Base-by-base conservation (phyloP, 129 eudicot species). In the Oenanthe sinensis region DNA sequence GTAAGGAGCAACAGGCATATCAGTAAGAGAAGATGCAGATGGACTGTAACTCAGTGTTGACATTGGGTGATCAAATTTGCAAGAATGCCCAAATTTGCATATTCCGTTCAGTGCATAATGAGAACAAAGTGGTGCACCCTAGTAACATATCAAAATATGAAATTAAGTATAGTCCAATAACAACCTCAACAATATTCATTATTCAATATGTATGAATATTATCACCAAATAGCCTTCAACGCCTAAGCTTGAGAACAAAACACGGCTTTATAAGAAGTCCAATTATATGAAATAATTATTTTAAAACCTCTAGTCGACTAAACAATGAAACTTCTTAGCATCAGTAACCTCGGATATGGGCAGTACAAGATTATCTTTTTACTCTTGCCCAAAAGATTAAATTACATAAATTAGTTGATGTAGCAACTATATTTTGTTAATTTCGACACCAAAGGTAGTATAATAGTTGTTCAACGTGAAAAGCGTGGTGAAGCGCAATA, bases 21-120 rank as follows among this genome's bases (percentile, higher is more conserved):
- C 98, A 28, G 98, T 80, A 28, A 94, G 87, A 68, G 97, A 94
- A 30, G 97, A 91, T 78, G 97, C 91, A 75, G 98, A 94, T 15
- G 96, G 89, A 46, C 96, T 90, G 85, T 90, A 91, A 81, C 97
- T 94, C 78, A 94, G 81, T 7, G 90, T 70, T 68, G 87, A 85
- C 91, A 90, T 94, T 4, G 98, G 98, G 77, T 94, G 98, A 81
- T 94, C 96, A 48, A 88, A 94, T 83, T 83, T 94, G 92, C 98
- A 94, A 14, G 96, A 78, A 65, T 93, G 87, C 68, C 97, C 98
- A 63, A 86, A 94, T 44, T 87, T 91, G 90, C 98, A 94, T 52
- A 86, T 85, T 73, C 97, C 97, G 48, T 90, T 92, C 77, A 85
- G 92, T n/a, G 87, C 82, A 78, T 86, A 94, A 82, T 94, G 96